phyloP scores from a whole-genome alignment of 2,329 filamentous ascomycete genomes.

The Fusarium xylarioides region DNA sequence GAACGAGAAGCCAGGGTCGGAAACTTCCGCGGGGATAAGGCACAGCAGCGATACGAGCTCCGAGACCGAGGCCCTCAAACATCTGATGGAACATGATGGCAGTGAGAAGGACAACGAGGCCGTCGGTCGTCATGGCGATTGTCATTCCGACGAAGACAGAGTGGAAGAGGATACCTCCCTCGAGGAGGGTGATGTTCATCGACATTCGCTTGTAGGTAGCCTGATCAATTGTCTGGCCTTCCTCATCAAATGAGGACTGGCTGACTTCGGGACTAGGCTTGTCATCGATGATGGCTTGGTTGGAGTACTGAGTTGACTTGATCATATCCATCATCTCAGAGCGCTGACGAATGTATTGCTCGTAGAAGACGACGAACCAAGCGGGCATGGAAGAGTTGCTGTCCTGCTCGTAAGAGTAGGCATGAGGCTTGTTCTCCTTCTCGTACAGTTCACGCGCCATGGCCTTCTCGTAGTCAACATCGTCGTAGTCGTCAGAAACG shows the following conservation, averaged over 20 bases:
- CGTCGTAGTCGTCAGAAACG: not conserved
- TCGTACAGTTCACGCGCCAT: conserved; percentile 52
- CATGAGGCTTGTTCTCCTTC: conserved; percentile 42
- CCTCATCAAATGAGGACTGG: conserved; percentile 53
- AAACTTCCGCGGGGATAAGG: conserved; percentile 65
- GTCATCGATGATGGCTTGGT: conserved; percentile 42
- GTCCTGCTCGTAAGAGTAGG: conserved; percentile 41
- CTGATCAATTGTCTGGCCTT: conserved; percentile 56
- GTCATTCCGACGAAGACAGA: conserved; percentile 81
- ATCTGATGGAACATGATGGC: conserved; percentile 78
- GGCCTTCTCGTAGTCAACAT: conserved; percentile 51
- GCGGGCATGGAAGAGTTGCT: conserved; percentile 59
- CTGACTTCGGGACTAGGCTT: conserved; percentile 42
- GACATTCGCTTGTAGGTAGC: conserved; percentile 68
- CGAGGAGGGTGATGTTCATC: conserved; percentile 77
- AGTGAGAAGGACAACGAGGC: conserved; percentile 72
- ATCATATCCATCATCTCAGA: conserved; percentile 67
- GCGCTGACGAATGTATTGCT: conserved; percentile 69
- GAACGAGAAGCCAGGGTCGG: conserved; percentile 68
- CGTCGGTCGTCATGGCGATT: conserved; percentile 72
- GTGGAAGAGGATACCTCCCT: conserved; percentile 82
- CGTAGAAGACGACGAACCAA: conserved; percentile 71
- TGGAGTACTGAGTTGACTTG: conserved; percentile 41
- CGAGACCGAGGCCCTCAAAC: conserved; percentile 74
- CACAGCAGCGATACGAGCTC: conserved; percentile 74